Base-by-base conservation (phyloP, 2,329 filamentous ascomycete species). In the Pseudocercospora eumusae region DNA sequence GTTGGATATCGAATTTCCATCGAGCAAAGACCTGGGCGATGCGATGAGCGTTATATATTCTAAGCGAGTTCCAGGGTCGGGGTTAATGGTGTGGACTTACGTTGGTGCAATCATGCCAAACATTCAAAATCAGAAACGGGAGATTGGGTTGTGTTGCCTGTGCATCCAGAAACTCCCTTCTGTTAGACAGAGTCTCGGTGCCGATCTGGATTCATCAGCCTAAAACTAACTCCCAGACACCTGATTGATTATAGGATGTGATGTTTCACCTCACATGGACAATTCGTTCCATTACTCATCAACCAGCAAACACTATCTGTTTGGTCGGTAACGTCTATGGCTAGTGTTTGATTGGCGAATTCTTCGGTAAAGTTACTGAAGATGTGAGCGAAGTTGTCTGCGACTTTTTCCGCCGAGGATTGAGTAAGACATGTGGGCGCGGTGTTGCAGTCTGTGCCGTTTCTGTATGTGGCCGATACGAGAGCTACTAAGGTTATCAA, bases 261-360 rank as follows among this genome's bases (percentile, higher is more conserved):
- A 15, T 33, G 11, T 15, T 65, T 62, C 21, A 69, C 54, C 9
- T 59, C 56, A 21, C 61, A 57, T 8, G 64, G 64, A 44, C 61
- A 66, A 18, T 57, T 47, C n/a, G 64, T 66, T n/a, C 63, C 66
- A 49, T 68, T 69, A 61, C 67, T 66, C 59, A 72, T 72, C 20
- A 72, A 56, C 61, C 68, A 70, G 28, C 61, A 63, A 45, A 70
- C 70, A 40, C 65, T 68, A 56, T 72, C 70, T 5, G 70, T 68
- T 33, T 72, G 68, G 59, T 72, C 70, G 31, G 62, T 65, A 45
- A 68, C 66, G 59, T 66, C 63, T 40, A 56, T 33, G 42, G 66
- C 59, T 15, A 70, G 50, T 21, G 61, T 64, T 7, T 58, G 42
- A 10, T 69, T 61, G 44, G 66, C 69, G 25, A 68, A 61, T 15